Evolutionary conservation across 495 filamentous ascomycete species (phyloP).

Genomic region (Penicillium steckii): DNA sequence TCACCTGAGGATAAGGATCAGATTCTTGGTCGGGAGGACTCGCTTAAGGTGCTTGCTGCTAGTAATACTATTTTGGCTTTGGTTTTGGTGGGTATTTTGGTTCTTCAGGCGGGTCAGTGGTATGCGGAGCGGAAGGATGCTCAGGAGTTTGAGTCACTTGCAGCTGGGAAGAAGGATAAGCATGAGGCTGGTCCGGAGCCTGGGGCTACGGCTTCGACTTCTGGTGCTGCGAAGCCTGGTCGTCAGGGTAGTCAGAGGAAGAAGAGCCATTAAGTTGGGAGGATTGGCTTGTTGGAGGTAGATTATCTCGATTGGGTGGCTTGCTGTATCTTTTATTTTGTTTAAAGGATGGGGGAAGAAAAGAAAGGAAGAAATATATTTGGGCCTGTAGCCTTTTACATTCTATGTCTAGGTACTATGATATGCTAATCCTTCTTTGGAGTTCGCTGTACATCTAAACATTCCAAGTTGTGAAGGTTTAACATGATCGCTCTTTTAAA

Average conservation of each 20-base stretch:
- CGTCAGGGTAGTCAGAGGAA: slow-evolving; percentile 24
- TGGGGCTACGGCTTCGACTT: slow-evolving; percentile 6
- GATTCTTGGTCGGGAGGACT: slow-evolving; percentile 75
- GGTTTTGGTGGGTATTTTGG: slow-evolving; percentile 84
- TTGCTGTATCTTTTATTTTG: not conserved
- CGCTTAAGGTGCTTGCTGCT: slow-evolving; percentile 84
- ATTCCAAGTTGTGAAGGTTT: too few relatives aligned
- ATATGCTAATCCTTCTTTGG: too few relatives aligned
- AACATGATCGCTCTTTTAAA: too few relatives aligned
- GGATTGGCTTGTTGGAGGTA: too few relatives aligned
- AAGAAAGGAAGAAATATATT: too few relatives aligned
- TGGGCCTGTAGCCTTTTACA: too few relatives aligned
- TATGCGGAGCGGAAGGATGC: slow-evolving; percentile 92
- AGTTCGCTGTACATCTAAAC: too few relatives aligned
- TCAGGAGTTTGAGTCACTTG: slow-evolving; percentile 68
- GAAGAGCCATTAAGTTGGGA: slow-evolving; percentile 19
- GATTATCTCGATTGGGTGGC: not conserved
- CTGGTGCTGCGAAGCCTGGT: slow-evolving; percentile 17
- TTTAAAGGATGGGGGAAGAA: not conserved
- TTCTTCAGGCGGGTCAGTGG: slow-evolving; percentile 97
- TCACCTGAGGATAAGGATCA: slow-evolving; percentile 31
- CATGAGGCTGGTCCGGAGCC: not conserved
- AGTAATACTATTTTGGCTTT: slow-evolving; percentile 94
- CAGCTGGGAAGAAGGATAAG: slow-evolving; percentile 43
- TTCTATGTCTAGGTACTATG: too few relatives aligned